phyloP scores from a whole-genome alignment of 179 eudicot genomes.

The Heliamphora pulchella region DNA sequence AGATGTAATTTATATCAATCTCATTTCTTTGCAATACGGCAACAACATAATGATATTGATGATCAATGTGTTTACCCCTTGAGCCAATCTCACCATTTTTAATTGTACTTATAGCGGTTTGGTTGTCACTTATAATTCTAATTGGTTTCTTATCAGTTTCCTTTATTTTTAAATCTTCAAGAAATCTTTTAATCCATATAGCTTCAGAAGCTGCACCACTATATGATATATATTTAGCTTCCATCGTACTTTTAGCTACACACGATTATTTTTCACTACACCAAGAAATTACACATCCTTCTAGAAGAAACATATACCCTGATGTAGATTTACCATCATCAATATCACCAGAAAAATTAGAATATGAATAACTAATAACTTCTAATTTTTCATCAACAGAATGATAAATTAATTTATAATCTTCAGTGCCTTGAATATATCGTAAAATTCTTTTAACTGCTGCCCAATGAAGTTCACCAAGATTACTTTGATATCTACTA shows the following conservation, averaged over 20 bases:
- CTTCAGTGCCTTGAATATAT: background rate
- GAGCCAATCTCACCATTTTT: constrained; percentile 9
- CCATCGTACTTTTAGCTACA: background rate
- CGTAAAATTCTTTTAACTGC: background rate
- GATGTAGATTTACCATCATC: constrained; percentile 3
- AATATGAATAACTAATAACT: background rate
- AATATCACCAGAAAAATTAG: background rate
- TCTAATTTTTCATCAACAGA: background rate
- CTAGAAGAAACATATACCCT: background rate
- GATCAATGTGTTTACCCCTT: background rate
- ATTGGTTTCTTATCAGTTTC: background rate
- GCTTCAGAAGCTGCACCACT: background rate
- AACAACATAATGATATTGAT: too few relatives aligned
- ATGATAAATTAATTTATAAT: background rate
- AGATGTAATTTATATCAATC: too few relatives aligned
- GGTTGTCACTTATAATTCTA: background rate
- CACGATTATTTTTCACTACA: background rate
- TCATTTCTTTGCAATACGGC: too few relatives aligned
- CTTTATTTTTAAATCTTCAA: background rate
- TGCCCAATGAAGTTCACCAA: background rate
- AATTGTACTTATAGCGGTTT: background rate
- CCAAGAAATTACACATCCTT: background rate
- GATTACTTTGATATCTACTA: background rate
- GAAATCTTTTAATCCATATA: background rate
- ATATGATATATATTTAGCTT: background rate